Evolutionary conservation across 2,329 filamentous ascomycete genomes (phyloP), one percentile per base, ranked within the genome.

Genomic region (Didymella segeticola): DNA sequence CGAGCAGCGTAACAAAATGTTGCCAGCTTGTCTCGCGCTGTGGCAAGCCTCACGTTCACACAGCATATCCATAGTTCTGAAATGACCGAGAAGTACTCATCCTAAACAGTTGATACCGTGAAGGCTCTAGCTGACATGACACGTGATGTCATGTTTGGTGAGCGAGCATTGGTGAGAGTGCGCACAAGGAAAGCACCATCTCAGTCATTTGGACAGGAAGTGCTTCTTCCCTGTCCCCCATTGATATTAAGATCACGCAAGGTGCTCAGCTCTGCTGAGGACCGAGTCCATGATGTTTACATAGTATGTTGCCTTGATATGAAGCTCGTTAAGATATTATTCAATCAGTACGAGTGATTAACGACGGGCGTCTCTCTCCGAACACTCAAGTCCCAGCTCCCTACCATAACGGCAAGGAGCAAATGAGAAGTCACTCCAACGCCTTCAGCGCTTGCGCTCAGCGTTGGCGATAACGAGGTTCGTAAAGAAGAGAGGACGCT

Each of bases 301-400:
- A 42, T 49, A 54, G 51, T 54, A 74, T 81, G 77, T 80, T 62
- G 76, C 78, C 78, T 78, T 80, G 79, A 81, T 80, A 81, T 81
- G 79, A 81, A 81, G 79, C 79, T 72, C 78, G 78, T 72, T 70
- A 61, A 52, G 72, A 71, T 70, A 61, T 65, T 53, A 60, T 50
- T 57, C 66, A 57, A 69, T 74, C 69, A 64, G 70, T 73, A 77
- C 77, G 78, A 71, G 79, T 76, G 79, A 81, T 81, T 81, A 81
- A 81, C 78, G 76, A 80, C 79, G 77, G 78, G 77, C 74, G 56
- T 80, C 72, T 69, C 68, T 80, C 78, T 77, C 61, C 73, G 72
- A 78, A 77, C 73, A 59, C 73, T 74, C 70, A 58, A 30, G 59
- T 66, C 70, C 61, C 63, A 59, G 54, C 63, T 64, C 66, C 66